These are phyloP conservation scores for Penicillium canescens DNA, from an alignment of 495 filamentous ascomycete species.

Conservation along the genomic window DNA sequence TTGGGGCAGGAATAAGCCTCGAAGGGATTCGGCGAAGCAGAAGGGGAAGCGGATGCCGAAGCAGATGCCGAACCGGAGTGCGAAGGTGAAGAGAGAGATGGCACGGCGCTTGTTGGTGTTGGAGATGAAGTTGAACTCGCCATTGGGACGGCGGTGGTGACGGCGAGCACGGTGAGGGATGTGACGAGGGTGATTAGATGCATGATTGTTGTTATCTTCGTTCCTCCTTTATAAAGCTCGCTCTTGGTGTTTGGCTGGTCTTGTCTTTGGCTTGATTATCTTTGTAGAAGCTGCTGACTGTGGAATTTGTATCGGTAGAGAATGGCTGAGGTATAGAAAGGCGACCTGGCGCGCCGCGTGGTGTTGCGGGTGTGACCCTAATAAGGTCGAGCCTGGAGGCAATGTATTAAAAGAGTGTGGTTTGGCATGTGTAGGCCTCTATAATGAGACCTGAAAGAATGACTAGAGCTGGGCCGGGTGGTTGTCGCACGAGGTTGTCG, in stretches of 20 bases:
- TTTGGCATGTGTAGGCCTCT: neutral
- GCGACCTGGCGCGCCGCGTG: neutral
- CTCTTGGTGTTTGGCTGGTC: neutral
- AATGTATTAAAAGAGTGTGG: conserved; percentile 3
- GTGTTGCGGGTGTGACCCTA: neutral
- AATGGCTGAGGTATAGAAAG: neutral
- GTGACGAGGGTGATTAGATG: conserved; percentile 10
- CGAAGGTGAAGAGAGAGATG: neutral
- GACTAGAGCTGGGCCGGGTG: conserved; percentile 22
- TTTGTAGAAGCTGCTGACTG: neutral
- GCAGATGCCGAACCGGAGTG: neutral
- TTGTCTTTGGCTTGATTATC: neutral
- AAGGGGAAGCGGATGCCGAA: neutral
- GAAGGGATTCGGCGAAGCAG: conserved; percentile 4
- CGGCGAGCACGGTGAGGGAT: conserved; percentile 9
- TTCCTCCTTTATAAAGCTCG: neutral
- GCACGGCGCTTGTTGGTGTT: conserved; percentile 4
- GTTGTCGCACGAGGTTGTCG: conserved; percentile 4
- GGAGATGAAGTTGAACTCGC: conserved; percentile 4
- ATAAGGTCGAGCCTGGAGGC: neutral
- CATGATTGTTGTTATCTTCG: conserved; percentile 9
- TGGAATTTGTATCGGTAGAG: neutral
- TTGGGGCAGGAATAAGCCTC: conserved; percentile 23
- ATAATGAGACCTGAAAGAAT: conserved; percentile 14
- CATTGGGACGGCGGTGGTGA: conserved; percentile 13